These are phyloP conservation scores for Macrolepiota dolichaula DNA, from an alignment of 768 basidiomycete genomes.

Conservation along the genomic window DNA sequence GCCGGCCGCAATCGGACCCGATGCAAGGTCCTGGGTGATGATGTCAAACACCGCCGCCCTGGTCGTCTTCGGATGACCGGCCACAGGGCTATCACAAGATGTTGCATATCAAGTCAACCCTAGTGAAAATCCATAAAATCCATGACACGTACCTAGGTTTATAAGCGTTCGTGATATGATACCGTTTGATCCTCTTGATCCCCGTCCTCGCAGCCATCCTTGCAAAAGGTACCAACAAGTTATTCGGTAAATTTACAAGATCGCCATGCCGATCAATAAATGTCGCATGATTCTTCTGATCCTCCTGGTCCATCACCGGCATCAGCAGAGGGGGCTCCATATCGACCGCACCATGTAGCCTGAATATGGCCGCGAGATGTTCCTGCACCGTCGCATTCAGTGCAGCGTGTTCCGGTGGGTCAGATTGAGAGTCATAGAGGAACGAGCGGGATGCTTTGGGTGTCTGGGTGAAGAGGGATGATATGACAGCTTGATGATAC, in stretches of 20 bases:
- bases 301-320: constrained; percentile 61
- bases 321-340: constrained; percentile 84
- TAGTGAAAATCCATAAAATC: neutral
- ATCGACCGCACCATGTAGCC: constrained; percentile 87
- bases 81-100: constrained; percentile 41
- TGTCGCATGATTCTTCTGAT: constrained; percentile 62
- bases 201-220: constrained; percentile 70
- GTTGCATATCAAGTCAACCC: neutral
- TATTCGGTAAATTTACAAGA: constrained; percentile 68
- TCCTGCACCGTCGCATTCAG: constrained; percentile 77
- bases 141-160: constrained; percentile 50
- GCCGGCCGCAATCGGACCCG: constrained; percentile 63
- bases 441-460: constrained; percentile 61
- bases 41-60: constrained; percentile 85
- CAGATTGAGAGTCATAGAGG: constrained; percentile 71
- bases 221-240: constrained; percentile 76
- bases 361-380: constrained; percentile 72
- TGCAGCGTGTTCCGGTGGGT: constrained; percentile 65
- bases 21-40: constrained; percentile 67
- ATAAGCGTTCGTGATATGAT: constrained; percentile 73
- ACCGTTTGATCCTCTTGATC: constrained; percentile 75
- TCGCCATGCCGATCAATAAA: constrained; percentile 83
- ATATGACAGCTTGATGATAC: constrained; percentile 75
- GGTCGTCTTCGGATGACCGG: constrained; percentile 69
- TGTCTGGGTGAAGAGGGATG: constrained; percentile 74